Evolutionary conservation across 805 yeast genomes (phyloP).

Genomic region (Vanderwaltozyma polyspora): DNA sequence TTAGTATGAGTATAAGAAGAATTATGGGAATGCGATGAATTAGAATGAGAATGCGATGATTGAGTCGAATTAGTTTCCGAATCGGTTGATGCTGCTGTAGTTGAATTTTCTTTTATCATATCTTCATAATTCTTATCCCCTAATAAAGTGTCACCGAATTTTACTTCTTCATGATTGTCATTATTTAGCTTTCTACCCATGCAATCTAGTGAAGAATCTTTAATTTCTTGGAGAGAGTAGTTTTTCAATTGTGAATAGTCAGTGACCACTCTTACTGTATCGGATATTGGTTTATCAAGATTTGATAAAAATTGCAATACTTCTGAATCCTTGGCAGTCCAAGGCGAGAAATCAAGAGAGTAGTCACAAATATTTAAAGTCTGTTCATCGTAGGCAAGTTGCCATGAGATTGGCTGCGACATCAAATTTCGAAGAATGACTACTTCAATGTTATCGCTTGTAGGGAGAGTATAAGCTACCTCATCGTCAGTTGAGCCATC

Average conservation of each 20-base stretch:
- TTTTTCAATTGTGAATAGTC: too few relatives aligned
- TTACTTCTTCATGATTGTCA: neutral
- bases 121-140: neutral
- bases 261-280: neutral
- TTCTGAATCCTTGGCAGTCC: conserved; percentile 4
- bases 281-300: neutral
- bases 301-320: neutral
- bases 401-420: conserved; percentile 17
- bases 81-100: neutral
- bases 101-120: neutral
- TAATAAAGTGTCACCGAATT: neutral
- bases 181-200: neutral
- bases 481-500: neutral
- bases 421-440: conserved; percentile 18
- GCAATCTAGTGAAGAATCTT: neutral
- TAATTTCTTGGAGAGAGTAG: neutral
- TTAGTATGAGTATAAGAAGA: too few relatives aligned
- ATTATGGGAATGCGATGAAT: too few relatives aligned
- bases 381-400: conserved; percentile 26
- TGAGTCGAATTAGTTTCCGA: too few relatives aligned
- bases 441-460: conserved; percentile 13
- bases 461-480: neutral
- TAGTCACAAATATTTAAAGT: conserved; percentile 21
- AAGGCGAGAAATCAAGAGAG: conserved; percentile 16
- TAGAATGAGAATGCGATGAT: too few relatives aligned